Conservation (phyloP, 768 basidiomycete species). For the Myochromella boudieri region DNA sequence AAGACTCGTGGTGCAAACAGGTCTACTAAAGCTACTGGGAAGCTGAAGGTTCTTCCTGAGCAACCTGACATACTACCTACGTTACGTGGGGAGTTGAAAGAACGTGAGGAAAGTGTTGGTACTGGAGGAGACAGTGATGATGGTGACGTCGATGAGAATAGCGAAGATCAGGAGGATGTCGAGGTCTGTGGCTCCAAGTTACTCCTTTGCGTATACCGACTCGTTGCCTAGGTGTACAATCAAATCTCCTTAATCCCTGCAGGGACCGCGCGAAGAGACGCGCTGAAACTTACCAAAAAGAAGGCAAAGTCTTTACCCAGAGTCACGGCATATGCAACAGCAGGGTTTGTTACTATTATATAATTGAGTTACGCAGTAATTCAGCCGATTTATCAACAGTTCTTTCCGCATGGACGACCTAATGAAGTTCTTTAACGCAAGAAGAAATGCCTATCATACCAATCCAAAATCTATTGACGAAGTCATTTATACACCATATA, state of each 20-base stretch:
- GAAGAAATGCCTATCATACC: conserved; percentile 80
- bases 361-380: background rate
- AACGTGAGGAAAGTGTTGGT: conserved; percentile 46
- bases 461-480: conserved; percentile 88
- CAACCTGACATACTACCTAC: conserved; percentile 58
- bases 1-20: conserved; percentile 75
- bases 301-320: conserved; percentile 89
- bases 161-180: conserved; percentile 58
- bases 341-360: conserved; percentile 53
- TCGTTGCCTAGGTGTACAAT: conserved; percentile 71
- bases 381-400: conserved; percentile 35
- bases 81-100: conserved; percentile 30
- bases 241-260: conserved; percentile 93
- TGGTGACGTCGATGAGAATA: conserved; percentile 62
- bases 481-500: conserved; percentile 91
- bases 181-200: conserved; percentile 44
- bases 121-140: conserved; percentile 69
- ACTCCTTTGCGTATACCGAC: conserved; percentile 1
- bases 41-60: conserved; percentile 87
- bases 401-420: conserved; percentile 89
- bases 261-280: conserved; percentile 91
- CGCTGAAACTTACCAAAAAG: conserved; percentile 87
- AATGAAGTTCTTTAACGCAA: conserved; percentile 86
- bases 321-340: conserved; percentile 96
- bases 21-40: conserved; percentile 79